A percentile compares a stretch with the other conserved stretches of the same genome.
Conservation (phyloP, 2,329 filamentous ascomycete genomes). For the Venturia oleaginea region DNA sequence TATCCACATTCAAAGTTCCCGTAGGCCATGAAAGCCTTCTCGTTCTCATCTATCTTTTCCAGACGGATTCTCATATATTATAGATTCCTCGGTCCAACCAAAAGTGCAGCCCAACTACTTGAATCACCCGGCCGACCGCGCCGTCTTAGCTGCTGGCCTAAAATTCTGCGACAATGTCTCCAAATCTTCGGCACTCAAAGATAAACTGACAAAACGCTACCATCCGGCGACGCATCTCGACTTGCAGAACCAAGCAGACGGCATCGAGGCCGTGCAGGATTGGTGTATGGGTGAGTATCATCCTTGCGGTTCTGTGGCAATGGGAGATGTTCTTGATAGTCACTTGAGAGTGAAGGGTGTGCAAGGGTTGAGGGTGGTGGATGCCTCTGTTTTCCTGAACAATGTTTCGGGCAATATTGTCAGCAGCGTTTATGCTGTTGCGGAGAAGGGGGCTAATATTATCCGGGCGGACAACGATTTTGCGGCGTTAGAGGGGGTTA, state of each 20-base stretch:
- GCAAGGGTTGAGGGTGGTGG: slow-evolving; percentile 27
- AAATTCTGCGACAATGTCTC: slow-evolving; percentile 35
- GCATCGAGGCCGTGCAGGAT: slow-evolving; percentile 13
- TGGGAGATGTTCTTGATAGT: slow-evolving; percentile 20
- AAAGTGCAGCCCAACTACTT: slow-evolving; percentile 23
- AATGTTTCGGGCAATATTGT: background rate
- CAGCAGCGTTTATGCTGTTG: slow-evolving; percentile 6
- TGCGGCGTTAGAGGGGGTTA: background rate
- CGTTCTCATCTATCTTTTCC: slow-evolving; percentile 24
- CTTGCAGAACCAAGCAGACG: slow-evolving; percentile 19
- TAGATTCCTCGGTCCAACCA: slow-evolving; percentile 17
- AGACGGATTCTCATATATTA: slow-evolving; percentile 13
- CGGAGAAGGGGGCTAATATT: background rate
- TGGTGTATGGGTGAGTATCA: slow-evolving; percentile 17
- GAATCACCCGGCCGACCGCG: slow-evolving; percentile 22
- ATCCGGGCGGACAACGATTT: background rate
- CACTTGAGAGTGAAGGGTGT: slow-evolving; percentile 25
- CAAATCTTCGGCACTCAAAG: slow-evolving; percentile 31
- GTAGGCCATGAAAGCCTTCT: too few species aligned
- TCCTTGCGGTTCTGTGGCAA: slow-evolving; percentile 23
- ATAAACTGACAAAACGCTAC: slow-evolving; percentile 30
- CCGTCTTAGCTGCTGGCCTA: slow-evolving; percentile 23
- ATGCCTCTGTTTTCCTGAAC: slow-evolving; percentile 25
- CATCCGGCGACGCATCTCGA: slow-evolving; percentile 23
- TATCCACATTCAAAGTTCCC: slow-evolving; percentile 20